Base-by-base conservation (phyloP, 805 yeast genomes). In the Wickerhamomyces subpelliculosus region DNA sequence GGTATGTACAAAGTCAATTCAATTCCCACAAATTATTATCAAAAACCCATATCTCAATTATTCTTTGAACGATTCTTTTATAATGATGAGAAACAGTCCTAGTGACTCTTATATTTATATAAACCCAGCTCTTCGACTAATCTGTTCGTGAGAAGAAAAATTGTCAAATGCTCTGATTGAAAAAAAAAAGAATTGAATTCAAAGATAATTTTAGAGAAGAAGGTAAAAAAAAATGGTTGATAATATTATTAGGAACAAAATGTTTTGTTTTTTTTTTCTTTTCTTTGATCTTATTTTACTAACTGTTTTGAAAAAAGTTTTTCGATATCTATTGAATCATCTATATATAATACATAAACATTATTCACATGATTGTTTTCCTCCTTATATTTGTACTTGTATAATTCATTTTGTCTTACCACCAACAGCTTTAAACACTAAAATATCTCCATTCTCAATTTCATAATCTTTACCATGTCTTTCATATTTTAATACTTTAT, bases 381-480 rank as follows among this genome's bases (percentile, higher is more conserved):
- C 19, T 14, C 11, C 9, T n/a, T 18, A 5, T 10, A 24, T 25
- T 8, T 34, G 9, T 18, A 34, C 4, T 21, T 34, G 9, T 18
- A 10, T 13, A 5, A 3, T 26, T 31, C 40, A 58, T 41, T 61
- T 57, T 3, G 58, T 61, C 57, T 77, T 78, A 32, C 82, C 85
- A 22, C 80, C 80, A 37, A 78, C 79, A 4, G 88, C 81, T 55
- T 82, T 82, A 61, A 88, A 77, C 36, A 79, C 63, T 27, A 83
- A 66, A 35, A 88, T 73, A 60, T 88, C 96, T 22, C 95, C 94
- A 54, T 88, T 95, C 52, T 83, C 86, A 40, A 88, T 78, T 11
- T 70, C 62, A 53, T 88, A 86, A 42, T 77, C 79, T 59, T 84
- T 88, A 32, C 96, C 96, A 54, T 77, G 77, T 47, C 73, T 75